Evolutionary conservation across 305 asterid genomes (phyloP).

Genomic region (Solanum hybrid): DNA sequence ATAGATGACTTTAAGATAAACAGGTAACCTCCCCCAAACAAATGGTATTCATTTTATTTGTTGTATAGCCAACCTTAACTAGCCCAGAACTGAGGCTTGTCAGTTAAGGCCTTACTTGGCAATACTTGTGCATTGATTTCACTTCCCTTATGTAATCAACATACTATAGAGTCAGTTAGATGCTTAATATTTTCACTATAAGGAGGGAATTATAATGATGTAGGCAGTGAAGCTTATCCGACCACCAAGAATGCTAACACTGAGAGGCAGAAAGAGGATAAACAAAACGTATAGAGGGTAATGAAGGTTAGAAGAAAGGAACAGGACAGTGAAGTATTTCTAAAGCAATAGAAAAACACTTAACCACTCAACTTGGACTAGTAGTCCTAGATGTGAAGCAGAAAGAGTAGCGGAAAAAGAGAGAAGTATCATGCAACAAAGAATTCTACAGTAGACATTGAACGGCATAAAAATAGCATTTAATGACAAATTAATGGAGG

Average conservation of each 20-base stretch:
- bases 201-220: background rate
- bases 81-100: background rate
- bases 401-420: background rate
- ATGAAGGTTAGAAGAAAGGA: background rate
- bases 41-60: background rate
- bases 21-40: background rate
- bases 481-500: background rate
- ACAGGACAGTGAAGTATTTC: background rate
- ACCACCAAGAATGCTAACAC: background rate
- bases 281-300: background rate
- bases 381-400: background rate
- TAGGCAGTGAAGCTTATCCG: background rate
- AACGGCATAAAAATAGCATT: background rate
- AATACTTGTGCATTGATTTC: background rate
- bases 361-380: background rate
- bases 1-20: background rate
- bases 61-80: background rate
- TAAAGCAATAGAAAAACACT: background rate
- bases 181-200: background rate
- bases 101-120: background rate
- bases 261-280: background rate
- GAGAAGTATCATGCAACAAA: background rate
- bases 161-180: background rate
- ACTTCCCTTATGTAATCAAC: background rate
- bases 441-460: background rate